Base-by-base conservation (phyloP, 1,284 basidiomycete species). In the Tranzscheliella williamsii region DNA sequence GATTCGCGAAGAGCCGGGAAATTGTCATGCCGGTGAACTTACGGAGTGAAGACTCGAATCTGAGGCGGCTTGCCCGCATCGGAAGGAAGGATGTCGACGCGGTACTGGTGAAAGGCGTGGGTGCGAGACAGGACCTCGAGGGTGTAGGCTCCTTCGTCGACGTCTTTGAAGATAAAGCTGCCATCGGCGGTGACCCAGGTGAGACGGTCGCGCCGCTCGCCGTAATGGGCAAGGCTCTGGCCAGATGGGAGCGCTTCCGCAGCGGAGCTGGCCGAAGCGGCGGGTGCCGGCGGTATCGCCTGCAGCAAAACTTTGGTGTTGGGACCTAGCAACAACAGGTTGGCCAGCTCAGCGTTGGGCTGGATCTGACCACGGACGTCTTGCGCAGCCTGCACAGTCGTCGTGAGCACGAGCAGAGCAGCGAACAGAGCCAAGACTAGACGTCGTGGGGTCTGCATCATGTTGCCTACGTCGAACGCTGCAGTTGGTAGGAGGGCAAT, bases 281-380 rank as follows among this genome's bases (percentile, higher is more conserved):
- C 12, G 4, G 33, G 17, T 6, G 35, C 30, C 0, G 43, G 27
- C 16, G 65, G 65, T 8, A 64, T 51, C 7, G 61, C 54, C 8
- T 42, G 46, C 5, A 68, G 42, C 2, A 53, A 36, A 11, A 56
- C 55, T 12, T 49, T 42, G 1, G 57, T 55, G 43, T 56, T 52
- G 39, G 60, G 55, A 1, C 54, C 54, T 15, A 68, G 57, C 18
- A 56, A 52, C 23, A 54, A 23, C 38, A 64, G 13, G 22, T 68
- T 47, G n/a, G 27, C 29, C 1, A 68, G 49, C 24, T 56, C 54
- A 6, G 52, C 61, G 26, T 58, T 58, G 17, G 61, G 48, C 20
- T 55, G 49, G 23, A 68, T 47, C 44, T 68, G 65, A 13, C 61
- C 61, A n/a, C 65, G 50, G 11, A 68, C 40, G 46, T 60, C 62